phyloP scores from a whole-genome alignment of 2,329 filamentous ascomycete genomes.

The Fusarium hostae region DNA sequence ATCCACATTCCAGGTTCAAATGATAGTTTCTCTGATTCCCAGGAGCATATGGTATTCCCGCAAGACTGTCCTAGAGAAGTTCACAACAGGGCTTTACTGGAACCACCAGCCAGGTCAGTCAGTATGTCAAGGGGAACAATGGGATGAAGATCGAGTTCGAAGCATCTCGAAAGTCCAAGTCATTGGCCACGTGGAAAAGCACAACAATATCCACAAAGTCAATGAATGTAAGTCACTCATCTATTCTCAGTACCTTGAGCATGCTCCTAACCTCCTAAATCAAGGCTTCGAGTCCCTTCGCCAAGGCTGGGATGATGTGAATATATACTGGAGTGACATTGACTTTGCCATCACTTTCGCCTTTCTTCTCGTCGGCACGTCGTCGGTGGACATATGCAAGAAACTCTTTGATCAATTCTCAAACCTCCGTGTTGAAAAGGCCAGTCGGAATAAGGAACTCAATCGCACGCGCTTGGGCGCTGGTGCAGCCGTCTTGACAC shows the following conservation, averaged over 20 bases:
- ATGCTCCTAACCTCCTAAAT: background rate
- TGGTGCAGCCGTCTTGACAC: slow-evolving; percentile 11
- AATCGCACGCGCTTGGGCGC: background rate
- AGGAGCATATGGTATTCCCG: slow-evolving; percentile 7
- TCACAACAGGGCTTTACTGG: slow-evolving; percentile 17
- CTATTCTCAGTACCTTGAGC: accelerated
- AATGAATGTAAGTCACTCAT: background rate
- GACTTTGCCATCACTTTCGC: slow-evolving; percentile 16
- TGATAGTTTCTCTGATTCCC: slow-evolving; percentile 13
- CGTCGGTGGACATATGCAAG: slow-evolving; percentile 3
- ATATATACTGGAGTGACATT: slow-evolving; percentile 18
- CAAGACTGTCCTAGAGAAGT: slow-evolving; percentile 10
- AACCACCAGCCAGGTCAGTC: background rate
- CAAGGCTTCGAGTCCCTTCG: slow-evolving; percentile 3
- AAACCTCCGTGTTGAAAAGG: background rate
- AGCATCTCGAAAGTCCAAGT: slow-evolving; percentile 6
- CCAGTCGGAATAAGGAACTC: slow-evolving; percentile 1
- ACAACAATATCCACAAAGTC: background rate
- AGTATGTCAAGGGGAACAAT: background rate
- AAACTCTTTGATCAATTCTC: slow-evolving; percentile 15
- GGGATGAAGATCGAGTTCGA: background rate
- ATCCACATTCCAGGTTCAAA: slow-evolving; percentile 1
- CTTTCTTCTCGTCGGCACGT: background rate
- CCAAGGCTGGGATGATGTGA: slow-evolving; percentile 7
- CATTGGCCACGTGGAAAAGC: background rate